These are phyloP conservation scores for Kalmanozyma brasiliensis DNA, from an alignment of 1,284 basidiomycete genomes.

Conservation along the genomic window DNA sequence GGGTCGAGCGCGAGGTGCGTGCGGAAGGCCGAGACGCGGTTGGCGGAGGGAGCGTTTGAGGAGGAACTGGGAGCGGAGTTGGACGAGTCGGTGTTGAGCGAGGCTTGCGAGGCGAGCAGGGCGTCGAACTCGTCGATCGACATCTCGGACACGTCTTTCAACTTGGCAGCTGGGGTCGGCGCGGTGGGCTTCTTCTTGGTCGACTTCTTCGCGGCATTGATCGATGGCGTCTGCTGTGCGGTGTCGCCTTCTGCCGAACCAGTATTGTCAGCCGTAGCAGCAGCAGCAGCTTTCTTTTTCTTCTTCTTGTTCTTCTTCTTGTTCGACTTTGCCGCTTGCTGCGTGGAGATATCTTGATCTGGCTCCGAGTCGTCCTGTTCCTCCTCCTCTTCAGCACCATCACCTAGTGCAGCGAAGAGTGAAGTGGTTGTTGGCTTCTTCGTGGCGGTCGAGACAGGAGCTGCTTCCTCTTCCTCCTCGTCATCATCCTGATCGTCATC, in stretches of 20 bases:
- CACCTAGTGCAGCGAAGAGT: constrained; percentile 52
- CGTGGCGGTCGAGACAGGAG: background rate
- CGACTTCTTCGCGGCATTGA: constrained; percentile 16
- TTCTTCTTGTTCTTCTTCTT: constrained; percentile 61
- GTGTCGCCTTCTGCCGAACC: background rate
- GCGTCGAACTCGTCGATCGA: constrained; percentile 63
- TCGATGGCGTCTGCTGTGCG: constrained; percentile 21
- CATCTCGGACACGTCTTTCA: constrained; percentile 60
- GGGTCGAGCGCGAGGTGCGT: constrained; percentile 54
- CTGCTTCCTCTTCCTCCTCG: background rate
- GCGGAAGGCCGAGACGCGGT: constrained; percentile 33
- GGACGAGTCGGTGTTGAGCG: constrained; percentile 15
- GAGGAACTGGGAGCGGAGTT: constrained; percentile 1
- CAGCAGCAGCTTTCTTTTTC: constrained; percentile 58
- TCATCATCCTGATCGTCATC: constrained; percentile 18
- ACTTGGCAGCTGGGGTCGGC: constrained; percentile 3
- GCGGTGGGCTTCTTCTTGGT: constrained; percentile 27
- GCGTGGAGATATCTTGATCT: constrained; percentile 34
- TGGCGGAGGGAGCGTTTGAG: background rate
- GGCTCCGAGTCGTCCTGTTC: constrained; percentile 32
- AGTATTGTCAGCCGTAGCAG: constrained; percentile 1
- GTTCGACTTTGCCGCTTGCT: constrained; percentile 20
- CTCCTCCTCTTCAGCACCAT: constrained; percentile 23
- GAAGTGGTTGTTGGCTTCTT: constrained; percentile 19
- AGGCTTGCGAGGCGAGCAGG: constrained; percentile 55